Base-by-base conservation (phyloP, 2,329 filamentous ascomycete species). In the Thermothelomyces thermophilus region DNA sequence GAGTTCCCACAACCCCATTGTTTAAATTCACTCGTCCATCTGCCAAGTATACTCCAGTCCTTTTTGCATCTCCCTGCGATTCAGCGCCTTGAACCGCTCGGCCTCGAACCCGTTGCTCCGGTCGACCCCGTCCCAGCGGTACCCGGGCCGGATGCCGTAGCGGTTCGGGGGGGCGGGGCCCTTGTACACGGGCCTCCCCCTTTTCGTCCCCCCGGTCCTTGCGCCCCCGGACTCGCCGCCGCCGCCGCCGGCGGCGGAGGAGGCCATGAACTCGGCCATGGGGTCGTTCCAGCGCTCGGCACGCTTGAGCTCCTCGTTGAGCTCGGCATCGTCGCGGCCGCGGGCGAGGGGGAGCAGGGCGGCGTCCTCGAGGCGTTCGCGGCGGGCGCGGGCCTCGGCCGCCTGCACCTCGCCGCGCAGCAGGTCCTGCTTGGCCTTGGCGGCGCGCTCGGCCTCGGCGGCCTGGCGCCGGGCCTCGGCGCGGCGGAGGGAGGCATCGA, bases 91-190 rank as follows among this genome's bases (percentile, higher is more conserved):
- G 70, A 97, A 97, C 71, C 90, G 86, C 64, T 96, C 85, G 55
- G 81, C 86, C 71, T 98, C 93, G 65, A 96, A 97, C 0, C 91
- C 91, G 69, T 89, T 98, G 17, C 88, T 77, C 57, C 93, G 77
- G 73, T 98, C 93, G 16, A 98, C 93, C 5, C 94, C 93, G 73
- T 98, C 93, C 93, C 93, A 98, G 57, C 88, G 76, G 71, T 95
- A 89, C 0, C 93, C 94, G 0, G 93, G 93, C 53, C 84, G 77
- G 54, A 98, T 97, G 1, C 87, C 88, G 70, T 97, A 97, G 17
- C 93, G 78, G 74, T 98, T 98, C 39, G 93, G 93, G 62, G 87
- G 79, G 49, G 86, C 87, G 0, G 84, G 77, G 0, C 91, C 93
- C 53, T 82, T 72, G 65, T 97, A 98, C 4, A 86, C 65, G 3